These are phyloP conservation scores for Limonium bicolor DNA, from an alignment of 148 eudicot genomes.

Conservation along the genomic window DNA sequence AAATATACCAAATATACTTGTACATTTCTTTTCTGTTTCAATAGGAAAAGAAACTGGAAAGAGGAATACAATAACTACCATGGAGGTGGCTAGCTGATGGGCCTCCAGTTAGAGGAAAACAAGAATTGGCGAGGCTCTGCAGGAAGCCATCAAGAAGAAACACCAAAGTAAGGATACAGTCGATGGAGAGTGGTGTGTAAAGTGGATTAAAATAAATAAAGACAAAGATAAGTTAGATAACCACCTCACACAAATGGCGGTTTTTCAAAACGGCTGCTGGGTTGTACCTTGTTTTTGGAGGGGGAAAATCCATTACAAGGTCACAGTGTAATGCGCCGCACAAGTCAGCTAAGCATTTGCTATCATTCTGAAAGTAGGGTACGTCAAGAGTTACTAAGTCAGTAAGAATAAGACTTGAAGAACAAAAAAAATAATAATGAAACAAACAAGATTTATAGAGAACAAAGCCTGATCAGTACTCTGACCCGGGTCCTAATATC, in stretches of 20 bases:
- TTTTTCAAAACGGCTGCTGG: conserved; percentile 71
- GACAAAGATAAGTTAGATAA: neutral
- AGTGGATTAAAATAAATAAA: neutral
- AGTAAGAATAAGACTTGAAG: no score
- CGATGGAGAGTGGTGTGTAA: no score
- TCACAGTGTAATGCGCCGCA: conserved; percentile 90
- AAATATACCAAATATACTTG: no score
- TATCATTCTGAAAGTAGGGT: conserved; percentile 47
- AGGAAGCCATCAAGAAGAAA: conserved; percentile 7
- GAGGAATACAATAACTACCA: conserved; percentile 30
- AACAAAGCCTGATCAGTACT: no score
- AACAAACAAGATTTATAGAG: no score
- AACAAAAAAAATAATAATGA: no score
- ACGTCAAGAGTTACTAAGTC: no score
- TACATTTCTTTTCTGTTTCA: no score
- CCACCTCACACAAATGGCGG: conserved; percentile 81
- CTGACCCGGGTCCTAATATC: no score
- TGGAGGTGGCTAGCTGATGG: conserved; percentile 69
- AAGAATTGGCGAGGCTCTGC: conserved; percentile 59
- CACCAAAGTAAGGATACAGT: no score
- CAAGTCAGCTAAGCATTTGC: conserved; percentile 73
- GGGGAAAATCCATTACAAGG: conserved; percentile 26
- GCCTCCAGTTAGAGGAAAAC: conserved; percentile 57
- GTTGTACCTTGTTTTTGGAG: conserved; percentile 51
- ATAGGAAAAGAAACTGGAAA: no score